Base-by-base conservation (phyloP, 495 filamentous ascomycete species). In the Penicillium goetzii region DNA sequence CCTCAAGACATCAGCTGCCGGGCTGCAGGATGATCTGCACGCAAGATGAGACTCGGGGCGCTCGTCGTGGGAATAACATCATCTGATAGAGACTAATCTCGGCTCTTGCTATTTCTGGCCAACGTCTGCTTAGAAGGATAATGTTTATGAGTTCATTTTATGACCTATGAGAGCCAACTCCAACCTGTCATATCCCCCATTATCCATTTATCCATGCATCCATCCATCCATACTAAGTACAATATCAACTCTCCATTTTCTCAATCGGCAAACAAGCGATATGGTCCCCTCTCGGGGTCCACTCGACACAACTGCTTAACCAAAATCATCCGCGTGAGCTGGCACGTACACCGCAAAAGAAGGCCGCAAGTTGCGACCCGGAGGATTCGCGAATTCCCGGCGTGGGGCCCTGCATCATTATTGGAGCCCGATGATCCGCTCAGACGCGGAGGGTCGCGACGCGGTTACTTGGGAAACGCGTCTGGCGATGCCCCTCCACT, bases 391-490 rank as follows among this genome's bases (percentile, higher is more conserved):
- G 51, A 67, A 62, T 25, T 36, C 58, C 60, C 58, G 63, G 45
- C 64, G 65, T 71, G 68, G 71, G 68, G 66, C 68, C 43, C 51
- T 63, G 57, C 63, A 71, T 66, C 65, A 68, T 68, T 60, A 68
- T 68, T 60, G 56, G 52, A 67, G 38, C 60, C 53, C 54, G 68
- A 67, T 28, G 63, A 67, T 71, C 69, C 68, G 56, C 64, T 56
- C 47, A 58, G 68, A 72, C 62, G 70, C 68, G 65, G 43, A 69
- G 61, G 17, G 49, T 47, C 61, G 25, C 61, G 59, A 68, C 70
- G 66, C 71, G 71, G 71, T 73, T 73, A 73, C 71, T 73, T 65
- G 53, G 71, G 71, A 71, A 71, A 73, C 71, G 71, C 71, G 68
- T 67, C 49, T 68, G 63, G 66, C 69, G 61, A 65, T 14, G 36